Evolutionary conservation across 2,329 filamentous ascomycete species (phyloP).

Genomic region (Aspergillus ibericus): DNA sequence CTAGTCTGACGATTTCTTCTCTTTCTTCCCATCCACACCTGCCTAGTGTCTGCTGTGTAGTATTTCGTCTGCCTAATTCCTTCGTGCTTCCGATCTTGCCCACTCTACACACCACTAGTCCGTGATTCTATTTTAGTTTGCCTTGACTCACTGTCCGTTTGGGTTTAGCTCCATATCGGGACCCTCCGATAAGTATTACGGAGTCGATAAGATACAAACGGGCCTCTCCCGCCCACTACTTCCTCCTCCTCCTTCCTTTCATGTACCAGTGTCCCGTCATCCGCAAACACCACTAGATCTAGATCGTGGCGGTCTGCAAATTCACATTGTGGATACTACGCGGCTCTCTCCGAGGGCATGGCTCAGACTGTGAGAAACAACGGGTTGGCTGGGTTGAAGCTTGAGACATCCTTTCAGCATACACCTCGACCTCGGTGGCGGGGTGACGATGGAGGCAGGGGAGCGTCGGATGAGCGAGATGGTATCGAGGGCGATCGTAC

Average conservation of each 20-base stretch:
- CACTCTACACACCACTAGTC: neutral
- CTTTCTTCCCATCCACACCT: neutral
- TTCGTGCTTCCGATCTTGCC: neutral
- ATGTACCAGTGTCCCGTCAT: neutral
- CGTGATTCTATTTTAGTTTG: neutral
- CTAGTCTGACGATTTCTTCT: conserved; percentile 9
- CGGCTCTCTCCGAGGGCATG: conserved; percentile 36
- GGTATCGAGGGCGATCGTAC: conserved; percentile 40
- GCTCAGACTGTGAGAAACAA: conserved; percentile 36
- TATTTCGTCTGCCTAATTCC: neutral
- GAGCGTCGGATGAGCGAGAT: conserved; percentile 29
- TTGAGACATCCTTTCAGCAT: conserved; percentile 40
- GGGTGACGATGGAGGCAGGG: conserved; percentile 26
- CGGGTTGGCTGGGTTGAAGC: conserved; percentile 37
- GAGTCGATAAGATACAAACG: conserved; percentile 16
- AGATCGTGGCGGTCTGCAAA: neutral
- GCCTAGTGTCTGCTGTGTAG: neutral
- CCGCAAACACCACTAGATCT: neutral
- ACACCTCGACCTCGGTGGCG: conserved; percentile 26
- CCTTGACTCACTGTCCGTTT: conserved; percentile 7
- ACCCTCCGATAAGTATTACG: conserved; percentile 7
- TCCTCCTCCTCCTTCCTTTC: neutral
- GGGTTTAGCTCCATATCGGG: conserved; percentile 9
- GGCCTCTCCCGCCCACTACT: conserved; percentile 5
- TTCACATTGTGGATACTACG: conserved; percentile 7